Evolutionary conservation across 306 rosid genomes (phyloP), one percentile per base, ranked within the genome.

Genomic region (Notholithocarpus densiflorus): DNA sequence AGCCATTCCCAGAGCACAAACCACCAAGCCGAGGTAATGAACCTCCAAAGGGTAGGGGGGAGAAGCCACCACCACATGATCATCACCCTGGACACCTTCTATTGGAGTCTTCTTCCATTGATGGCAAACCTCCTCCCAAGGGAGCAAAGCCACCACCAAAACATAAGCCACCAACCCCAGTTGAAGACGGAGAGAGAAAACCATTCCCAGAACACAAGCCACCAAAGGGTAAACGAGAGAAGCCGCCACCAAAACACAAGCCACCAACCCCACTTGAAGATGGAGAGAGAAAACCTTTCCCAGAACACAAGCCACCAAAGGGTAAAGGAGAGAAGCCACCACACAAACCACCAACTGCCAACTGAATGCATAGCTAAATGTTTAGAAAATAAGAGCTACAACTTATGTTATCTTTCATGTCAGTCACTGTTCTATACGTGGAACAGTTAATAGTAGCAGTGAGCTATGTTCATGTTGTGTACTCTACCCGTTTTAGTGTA

Each of bases 21-120:
- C 52, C 52, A 12, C 80, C 80, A 55, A 20, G n/a, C 21, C 40
- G 14, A 12, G 45, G 23, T 20, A 20, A 20, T 20, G 45, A 37
- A 8, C 62, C 52, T n/a, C 80, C 80, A 15, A 59, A 20, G 64
- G 71, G 23, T 26, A 18, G 32, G 40, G 74, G 37, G 7, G 74
- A 5, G 29, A 57, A 73, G 73, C 73, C 77, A 15, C 77, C 80
- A 26, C 80, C 53, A 1, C 79, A 34, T 3, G 24, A 66, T 18
- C 51, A 18, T 31, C 71, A 66, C 23, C 71, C 48, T n/a, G 27
- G 52, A n/a, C 45, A 34, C 72, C 72, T 4, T 66, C 2, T 18
- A 37, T 1, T 19, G 15, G 45, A 37, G 45, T 37, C 45, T 7
- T 37, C 11, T 37, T 7, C 11, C 11, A 37, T 37, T 8, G 10